Conservation (phyloP, 2,329 filamentous ascomycete genomes). For the Aspergillus japonicus region DNA sequence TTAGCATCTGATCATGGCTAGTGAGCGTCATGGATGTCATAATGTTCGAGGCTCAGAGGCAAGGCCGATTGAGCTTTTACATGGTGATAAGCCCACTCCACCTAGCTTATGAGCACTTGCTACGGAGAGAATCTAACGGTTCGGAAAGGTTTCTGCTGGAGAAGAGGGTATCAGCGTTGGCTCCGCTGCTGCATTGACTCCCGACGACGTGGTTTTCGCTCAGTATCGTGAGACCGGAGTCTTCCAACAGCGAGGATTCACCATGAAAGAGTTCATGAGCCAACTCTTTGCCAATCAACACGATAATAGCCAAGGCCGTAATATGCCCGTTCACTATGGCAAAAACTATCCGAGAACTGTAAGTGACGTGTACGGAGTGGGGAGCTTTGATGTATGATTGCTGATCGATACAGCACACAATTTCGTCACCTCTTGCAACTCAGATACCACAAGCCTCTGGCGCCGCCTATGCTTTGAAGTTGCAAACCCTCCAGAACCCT, state of each 20-base stretch:
- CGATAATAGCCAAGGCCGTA: constrained; percentile 77
- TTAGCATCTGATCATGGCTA: constrained; percentile 26
- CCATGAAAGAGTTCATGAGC: constrained; percentile 85
- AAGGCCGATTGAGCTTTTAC: constrained; percentile 93
- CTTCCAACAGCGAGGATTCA: constrained; percentile 85
- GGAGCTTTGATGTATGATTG: not conserved
- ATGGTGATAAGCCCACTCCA: constrained; percentile 62
- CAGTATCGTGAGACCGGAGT: constrained; percentile 95
- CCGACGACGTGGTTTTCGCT: constrained; percentile 85
- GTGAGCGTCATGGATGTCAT: constrained; percentile 90
- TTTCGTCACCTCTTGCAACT: constrained; percentile 81
- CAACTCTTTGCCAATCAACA: constrained; percentile 87
- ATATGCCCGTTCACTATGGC: constrained; percentile 98
- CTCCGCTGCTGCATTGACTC: constrained; percentile 76
- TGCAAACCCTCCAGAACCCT: constrained; percentile 72
- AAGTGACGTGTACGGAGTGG: constrained; percentile 31
- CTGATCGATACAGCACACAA: constrained; percentile 72
- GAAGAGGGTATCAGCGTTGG: constrained; percentile 94
- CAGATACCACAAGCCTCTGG: constrained; percentile 87
- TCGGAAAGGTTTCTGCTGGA: constrained; percentile 66
- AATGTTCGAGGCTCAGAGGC: constrained; percentile 96
- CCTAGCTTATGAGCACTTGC: not conserved
- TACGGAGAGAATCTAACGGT: constrained; percentile 14
- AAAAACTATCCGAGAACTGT: constrained; percentile 80
- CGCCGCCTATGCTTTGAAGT: constrained; percentile 82